Evolutionary conservation across 495 filamentous ascomycete species (phyloP), one percentile per base, ranked within the genome.

Genomic region (Neurospora discreta): DNA sequence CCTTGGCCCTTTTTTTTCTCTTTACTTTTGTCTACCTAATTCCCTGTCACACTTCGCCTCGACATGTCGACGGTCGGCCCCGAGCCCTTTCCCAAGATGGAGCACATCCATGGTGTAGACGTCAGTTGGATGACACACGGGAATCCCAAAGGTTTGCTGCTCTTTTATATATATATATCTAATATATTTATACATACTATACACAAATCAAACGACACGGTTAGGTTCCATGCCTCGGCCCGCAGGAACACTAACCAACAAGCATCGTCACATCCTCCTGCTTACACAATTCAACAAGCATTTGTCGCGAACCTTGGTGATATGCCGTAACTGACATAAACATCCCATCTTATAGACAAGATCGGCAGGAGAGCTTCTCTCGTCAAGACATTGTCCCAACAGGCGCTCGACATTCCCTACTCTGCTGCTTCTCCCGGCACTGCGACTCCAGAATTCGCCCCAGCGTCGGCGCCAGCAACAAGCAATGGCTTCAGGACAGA

Each of bases 91-190:
- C 52, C 52, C 77, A 82, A 70, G 65, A 90, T 90, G 89, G 89
- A 90, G 80, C 85, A 86, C 73, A 82, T 90, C 73, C 87, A 89
- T 73, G 85, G 87, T 38, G 81, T 92, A 71, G 90, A 92, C 79
- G 88, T 92, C 69, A 87, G 84, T 71, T 92, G 90, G 90, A 87
- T 91, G 83, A 85, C 83, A 60, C 83, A 86, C 75, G 84, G 82
- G 72, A 77, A 79, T 73, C 77, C 80, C 10, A 86, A 86, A 85
- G 84, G 84, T 84, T 74, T 60, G 81, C 72, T 60, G 81, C 72
- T 44, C 18, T 39, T n/a, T 65, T 39, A 23, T 6, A 9, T 36
- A 46, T 46, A 23, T 20, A 42, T 18, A n/a, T n/a, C n/a, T n/a
- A n/a, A n/a, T n/a, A n/a, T 36, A 36, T 36, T 36, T 5, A 36